phyloP scores from a whole-genome alignment of 768 basidiomycete genomes.

The Hysterangium stoloniferum region DNA sequence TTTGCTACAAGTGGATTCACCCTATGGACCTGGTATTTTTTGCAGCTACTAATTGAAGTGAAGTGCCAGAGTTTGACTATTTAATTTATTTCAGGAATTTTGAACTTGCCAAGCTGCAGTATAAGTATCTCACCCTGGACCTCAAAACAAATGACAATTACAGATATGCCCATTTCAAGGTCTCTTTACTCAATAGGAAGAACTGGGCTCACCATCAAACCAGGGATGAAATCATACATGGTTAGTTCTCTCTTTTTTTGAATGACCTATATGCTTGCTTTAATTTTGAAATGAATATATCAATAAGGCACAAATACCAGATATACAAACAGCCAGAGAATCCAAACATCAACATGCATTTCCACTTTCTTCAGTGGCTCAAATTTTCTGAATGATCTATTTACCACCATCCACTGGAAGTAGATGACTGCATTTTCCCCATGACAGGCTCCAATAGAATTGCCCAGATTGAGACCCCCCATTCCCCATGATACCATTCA shows the following conservation, averaged over 20 bases:
- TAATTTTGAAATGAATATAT: background rate
- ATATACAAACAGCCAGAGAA: constrained; percentile 28
- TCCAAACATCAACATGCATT: constrained; percentile 20
- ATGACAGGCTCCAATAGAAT: constrained; percentile 21
- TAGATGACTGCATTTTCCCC: constrained; percentile 28
- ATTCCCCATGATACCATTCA: constrained; percentile 25
- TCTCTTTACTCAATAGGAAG: constrained; percentile 19
- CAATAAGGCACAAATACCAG: constrained; percentile 23
- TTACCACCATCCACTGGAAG: constrained; percentile 17
- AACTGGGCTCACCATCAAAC: constrained; percentile 20
- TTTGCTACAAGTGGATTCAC: constrained; percentile 24
- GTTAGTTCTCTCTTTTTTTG: too few relatives aligned
- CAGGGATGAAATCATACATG: constrained; percentile 18
- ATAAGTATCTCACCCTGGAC: background rate
- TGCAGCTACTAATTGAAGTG: background rate
- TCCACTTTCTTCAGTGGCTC: constrained; percentile 4
- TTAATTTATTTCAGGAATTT: constrained; percentile 4
- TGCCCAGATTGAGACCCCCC: constrained; percentile 17
- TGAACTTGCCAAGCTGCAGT: constrained; percentile 2
- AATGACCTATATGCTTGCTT: too few relatives aligned
- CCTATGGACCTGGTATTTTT: constrained; percentile 27
- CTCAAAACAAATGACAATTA: background rate
- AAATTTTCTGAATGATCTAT: background rate
- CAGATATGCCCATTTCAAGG: constrained; percentile 15
- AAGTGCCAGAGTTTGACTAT: background rate